Evolutionary conservation across 352 stramenopile species (phyloP).

Genomic region (Globisporangium paddicum): DNA sequence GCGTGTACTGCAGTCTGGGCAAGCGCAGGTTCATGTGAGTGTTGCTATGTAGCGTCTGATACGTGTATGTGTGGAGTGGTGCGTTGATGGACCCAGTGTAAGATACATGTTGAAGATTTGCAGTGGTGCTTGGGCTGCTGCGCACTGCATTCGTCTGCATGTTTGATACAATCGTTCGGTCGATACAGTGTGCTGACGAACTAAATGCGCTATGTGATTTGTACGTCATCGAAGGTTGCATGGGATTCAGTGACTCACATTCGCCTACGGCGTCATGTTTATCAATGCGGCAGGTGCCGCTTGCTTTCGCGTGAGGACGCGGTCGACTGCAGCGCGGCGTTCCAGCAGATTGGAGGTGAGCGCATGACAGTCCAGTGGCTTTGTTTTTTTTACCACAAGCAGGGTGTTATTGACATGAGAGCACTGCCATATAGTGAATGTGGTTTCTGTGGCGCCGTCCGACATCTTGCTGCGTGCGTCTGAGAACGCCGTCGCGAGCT

Average conservation of each 20-base stretch:
- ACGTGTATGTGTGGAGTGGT: too few relatives aligned
- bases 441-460: slow-evolving; percentile 1
- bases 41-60: too few relatives aligned
- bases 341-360: slow-evolving; percentile 15
- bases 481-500: background rate
- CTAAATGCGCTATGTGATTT: background rate
- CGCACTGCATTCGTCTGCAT: background rate
- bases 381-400: too few relatives aligned
- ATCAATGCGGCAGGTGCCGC: slow-evolving; percentile 4
- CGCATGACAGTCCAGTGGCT: too few relatives aligned
- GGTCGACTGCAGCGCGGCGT: background rate
- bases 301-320: slow-evolving; percentile 11
- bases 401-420: too few relatives aligned
- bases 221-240: background rate
- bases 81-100: too few relatives aligned
- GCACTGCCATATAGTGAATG: slow-evolving; percentile 3
- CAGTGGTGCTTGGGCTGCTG: background rate
- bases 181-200: background rate
- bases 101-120: background rate
- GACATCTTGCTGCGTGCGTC: slow-evolving; percentile 3
- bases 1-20: slow-evolving; percentile 41
- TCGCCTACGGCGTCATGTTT: background rate
- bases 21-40: slow-evolving; percentile 37
- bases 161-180: slow-evolving; percentile 4
- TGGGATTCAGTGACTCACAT: background rate